Conservation (phyloP, 768 basidiomycete genomes). For the Pseudohyphozyma bogoriensis region DNA sequence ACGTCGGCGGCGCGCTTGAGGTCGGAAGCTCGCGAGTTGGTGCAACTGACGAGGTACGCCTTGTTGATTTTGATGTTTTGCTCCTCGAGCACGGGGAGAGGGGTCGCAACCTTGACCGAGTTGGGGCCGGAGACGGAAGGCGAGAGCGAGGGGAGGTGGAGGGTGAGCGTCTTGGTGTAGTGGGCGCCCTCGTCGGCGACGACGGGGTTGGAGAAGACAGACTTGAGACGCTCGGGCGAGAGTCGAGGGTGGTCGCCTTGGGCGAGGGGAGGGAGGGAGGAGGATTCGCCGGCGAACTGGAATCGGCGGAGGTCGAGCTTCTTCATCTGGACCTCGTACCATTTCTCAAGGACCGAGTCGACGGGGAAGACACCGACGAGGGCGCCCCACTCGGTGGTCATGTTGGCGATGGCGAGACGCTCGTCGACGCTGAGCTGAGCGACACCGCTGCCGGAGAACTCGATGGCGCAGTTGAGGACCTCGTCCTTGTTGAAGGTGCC, state of each 20-base stretch:
- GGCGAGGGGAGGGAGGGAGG: constrained; percentile 33
- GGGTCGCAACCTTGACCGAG: constrained; percentile 91
- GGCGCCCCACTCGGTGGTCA: constrained; percentile 99
- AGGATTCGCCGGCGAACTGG: constrained; percentile 40
- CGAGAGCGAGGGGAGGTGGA: constrained; percentile 86
- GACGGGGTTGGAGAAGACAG: constrained; percentile 47
- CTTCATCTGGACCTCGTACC: constrained; percentile 68
- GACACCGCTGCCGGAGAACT: constrained; percentile 87
- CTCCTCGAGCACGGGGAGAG: constrained; percentile 70
- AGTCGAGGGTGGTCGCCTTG: constrained; percentile 63
- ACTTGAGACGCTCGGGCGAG: constrained; percentile 59
- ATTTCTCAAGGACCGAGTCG: constrained; percentile 65
- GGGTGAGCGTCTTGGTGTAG: constrained; percentile 77
- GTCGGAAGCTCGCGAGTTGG: constrained; percentile 92
- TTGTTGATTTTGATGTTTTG: constrained; percentile 76
- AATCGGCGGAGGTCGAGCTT: constrained; percentile 71
- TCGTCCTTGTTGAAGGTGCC: constrained; percentile 93
- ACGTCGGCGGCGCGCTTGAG: constrained; percentile 87
- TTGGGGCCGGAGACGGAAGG: constrained; percentile 97
- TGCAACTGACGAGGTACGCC: constrained; percentile 96
- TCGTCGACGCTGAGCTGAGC: constrained; percentile 72
- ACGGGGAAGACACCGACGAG: constrained; percentile 90
- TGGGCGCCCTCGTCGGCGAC: constrained; percentile 65
- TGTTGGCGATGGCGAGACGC: constrained; percentile 82
- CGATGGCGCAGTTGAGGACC: constrained; percentile 91